Evolutionary conservation across 148 eudicot species (phyloP).

Genomic region (Rhododendron simsii): DNA sequence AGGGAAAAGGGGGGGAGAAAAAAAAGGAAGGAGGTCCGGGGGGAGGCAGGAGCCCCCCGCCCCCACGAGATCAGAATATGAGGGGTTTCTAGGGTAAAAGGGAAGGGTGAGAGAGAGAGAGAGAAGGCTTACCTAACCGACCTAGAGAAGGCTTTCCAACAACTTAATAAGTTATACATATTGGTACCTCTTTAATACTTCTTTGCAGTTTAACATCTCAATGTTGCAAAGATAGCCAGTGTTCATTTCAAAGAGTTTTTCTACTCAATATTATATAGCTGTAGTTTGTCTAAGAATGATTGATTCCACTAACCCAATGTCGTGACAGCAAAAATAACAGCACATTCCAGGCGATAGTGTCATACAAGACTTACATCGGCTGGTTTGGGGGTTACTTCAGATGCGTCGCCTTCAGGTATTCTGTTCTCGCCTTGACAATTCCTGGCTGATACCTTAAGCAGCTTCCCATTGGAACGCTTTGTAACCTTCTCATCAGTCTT

Average conservation of each 20-base stretch:
- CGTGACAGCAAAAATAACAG: neutral
- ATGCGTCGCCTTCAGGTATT: slow-evolving; percentile 25
- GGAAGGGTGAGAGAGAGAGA: too few relatives aligned
- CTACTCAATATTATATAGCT: too few relatives aligned
- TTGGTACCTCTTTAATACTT: neutral
- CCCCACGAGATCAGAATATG: too few relatives aligned
- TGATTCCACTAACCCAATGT: neutral
- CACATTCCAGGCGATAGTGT: neutral
- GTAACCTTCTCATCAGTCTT: slow-evolving; percentile 17
- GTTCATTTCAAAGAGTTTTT: neutral
- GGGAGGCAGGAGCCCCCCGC: too few relatives aligned
- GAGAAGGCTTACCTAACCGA: too few relatives aligned
- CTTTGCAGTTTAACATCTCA: neutral
- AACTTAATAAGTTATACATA: too few relatives aligned
- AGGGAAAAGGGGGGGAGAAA: too few relatives aligned
- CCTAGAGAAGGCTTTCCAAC: too few relatives aligned
- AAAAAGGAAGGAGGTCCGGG: too few relatives aligned
- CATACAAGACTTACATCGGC: slow-evolving; percentile 53
- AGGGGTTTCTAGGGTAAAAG: too few relatives aligned
- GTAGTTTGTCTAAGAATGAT: neutral
- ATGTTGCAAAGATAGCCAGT: neutral
- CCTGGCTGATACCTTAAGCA: slow-evolving; percentile 19
- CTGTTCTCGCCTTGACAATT: slow-evolving; percentile 9
- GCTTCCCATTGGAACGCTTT: slow-evolving; percentile 30
- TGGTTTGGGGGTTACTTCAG: slow-evolving; percentile 63